Evolutionary conservation across 208 protist species (phyloP), one percentile per base, ranked within the genome.

Genomic region (Histomonas meleagridis): DNA sequence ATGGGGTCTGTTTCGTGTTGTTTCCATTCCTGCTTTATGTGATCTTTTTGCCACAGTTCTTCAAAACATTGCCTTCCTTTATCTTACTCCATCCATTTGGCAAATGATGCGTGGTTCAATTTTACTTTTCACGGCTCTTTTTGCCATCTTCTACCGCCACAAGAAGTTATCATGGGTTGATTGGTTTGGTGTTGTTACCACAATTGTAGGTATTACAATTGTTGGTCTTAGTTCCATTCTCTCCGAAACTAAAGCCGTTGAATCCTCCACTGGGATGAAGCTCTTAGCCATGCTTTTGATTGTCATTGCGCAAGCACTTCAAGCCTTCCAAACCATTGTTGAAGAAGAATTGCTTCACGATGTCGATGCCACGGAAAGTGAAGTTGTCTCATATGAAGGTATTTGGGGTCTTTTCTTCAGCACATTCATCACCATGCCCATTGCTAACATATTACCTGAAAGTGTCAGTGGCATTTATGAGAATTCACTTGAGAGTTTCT

Each of bases 331-430:
- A 23, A 81, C 70, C 21, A 51, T 81, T n/a, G 70, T 81, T 21
- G 70, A 81, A 81, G 70, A 81, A 51, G n/a, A 81, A n/a, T 43
- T 81, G 21, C 70, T 81, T 48, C 70, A 81, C 70, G 70, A 81
- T n/a, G 70, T 81, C 51, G 70, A 81, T 28, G 70, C 70, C 4
- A 81, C 70, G 0, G 70, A 81, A n/a, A 81, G 35, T 23, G 70
- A 81, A 81, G 51, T 81, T 21, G 70, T 81, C 18, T 81, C 70
- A 81, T 81, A 46, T 23, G 70, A 81, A n/a, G 70, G 70, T 1
- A 32, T 81, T 21, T 81, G 70, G 70, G 70, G 70, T 23, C 70
- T 81, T 23, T 81, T 32, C 43, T 51, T 81, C 43, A 51, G 40
- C 21, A 81, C 70, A 26, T 81, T 81, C 43, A 28, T 81, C 43